Evolutionary conservation across 2,329 filamentous ascomycete genomes (phyloP).

Genomic region (Phialophora tarda): DNA sequence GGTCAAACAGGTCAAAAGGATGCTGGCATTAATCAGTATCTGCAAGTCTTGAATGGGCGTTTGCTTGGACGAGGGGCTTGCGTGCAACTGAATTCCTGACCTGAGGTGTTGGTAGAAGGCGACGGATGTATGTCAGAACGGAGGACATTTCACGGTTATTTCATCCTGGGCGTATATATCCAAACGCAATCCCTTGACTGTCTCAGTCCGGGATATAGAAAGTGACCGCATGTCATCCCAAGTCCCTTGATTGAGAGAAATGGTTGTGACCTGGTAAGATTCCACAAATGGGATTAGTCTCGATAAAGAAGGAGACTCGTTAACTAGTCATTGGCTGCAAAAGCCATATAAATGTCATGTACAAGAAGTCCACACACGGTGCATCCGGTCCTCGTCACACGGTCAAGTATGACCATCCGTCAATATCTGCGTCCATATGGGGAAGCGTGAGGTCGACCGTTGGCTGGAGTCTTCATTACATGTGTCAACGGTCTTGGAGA

Average conservation of each 20-base stretch:
- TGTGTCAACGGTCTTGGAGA: neutral
- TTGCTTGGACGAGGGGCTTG: neutral
- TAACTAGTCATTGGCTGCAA: neutral
- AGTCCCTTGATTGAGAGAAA: neutral
- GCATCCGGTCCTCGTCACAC: neutral
- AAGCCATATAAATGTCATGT: conserved; percentile 4
- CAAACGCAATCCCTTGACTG: neutral
- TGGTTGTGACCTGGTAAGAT: neutral
- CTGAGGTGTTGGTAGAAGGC: neutral
- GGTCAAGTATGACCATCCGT: neutral
- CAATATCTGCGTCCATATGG: neutral
- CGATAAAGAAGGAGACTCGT: neutral
- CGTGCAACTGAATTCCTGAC: neutral
- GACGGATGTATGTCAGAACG: neutral
- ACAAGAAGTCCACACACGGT: conserved; percentile 2
- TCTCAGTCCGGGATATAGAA: neutral
- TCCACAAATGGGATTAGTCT: neutral
- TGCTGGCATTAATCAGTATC: neutral
- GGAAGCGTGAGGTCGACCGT: neutral
- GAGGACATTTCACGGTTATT: neutral
- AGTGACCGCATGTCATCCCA: neutral
- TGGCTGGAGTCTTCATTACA: neutral
- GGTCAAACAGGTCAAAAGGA: neutral
- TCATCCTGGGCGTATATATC: neutral
- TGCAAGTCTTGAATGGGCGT: neutral